Evolutionary conservation across 306 rosid species (phyloP).

Genomic region (Rosa rugosa): DNA sequence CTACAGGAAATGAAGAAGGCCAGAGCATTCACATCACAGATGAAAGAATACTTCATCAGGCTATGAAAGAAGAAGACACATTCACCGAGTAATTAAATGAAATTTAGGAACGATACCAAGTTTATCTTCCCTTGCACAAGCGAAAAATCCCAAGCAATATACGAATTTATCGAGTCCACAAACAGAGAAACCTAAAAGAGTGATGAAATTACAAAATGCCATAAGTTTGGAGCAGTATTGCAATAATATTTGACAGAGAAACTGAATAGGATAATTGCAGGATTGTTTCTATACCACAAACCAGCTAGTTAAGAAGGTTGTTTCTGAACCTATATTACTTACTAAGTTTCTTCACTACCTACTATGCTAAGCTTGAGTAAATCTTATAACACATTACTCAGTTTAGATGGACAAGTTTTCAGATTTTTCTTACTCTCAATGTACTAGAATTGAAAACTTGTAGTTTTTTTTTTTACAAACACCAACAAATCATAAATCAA

Average conservation of each 20-base stretch:
- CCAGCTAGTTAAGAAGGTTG: neutral
- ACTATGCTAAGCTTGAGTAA: neutral
- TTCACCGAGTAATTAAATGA: constrained; percentile 14
- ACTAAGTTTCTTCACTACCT: neutral
- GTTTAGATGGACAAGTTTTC: neutral
- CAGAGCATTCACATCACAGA: neutral
- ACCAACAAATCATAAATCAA: neutral
- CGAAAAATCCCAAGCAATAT: constrained; percentile 97
- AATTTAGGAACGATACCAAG: constrained; percentile 59
- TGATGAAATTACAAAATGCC: constrained; percentile 13
- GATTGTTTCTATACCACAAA: neutral
- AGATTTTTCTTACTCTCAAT: neutral
- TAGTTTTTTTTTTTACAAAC: neutral
- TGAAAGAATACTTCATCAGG: neutral
- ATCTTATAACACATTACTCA: neutral
- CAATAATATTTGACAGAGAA: neutral
- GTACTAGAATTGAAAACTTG: neutral
- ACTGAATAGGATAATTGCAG: neutral
- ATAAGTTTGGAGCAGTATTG: constrained; percentile 13
- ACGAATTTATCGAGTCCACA: constrained; percentile 80
- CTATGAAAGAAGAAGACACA: constrained; percentile 10
- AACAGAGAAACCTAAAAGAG: constrained; percentile 61
- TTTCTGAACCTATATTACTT: neutral
- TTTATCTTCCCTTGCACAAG: constrained; percentile 83
- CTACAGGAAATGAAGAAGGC: neutral